These are phyloP conservation scores for Russula olivacea DNA, from an alignment of 768 basidiomycete species.

Conservation along the genomic window DNA sequence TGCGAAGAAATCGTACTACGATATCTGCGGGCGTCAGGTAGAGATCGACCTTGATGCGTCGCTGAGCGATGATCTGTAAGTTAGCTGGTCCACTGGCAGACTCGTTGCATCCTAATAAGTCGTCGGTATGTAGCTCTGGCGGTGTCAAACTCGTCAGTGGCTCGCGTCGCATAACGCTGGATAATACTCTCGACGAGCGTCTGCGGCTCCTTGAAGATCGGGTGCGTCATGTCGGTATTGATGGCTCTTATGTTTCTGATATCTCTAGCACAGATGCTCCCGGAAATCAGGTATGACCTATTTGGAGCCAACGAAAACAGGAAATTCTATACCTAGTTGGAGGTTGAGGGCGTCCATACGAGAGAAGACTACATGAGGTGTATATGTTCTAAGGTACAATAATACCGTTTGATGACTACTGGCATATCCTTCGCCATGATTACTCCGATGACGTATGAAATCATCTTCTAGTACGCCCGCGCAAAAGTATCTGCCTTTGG, in stretches of 20 bases:
- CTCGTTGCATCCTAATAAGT: background rate
- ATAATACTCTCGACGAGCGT: constrained; percentile 93
- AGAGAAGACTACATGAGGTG: background rate
- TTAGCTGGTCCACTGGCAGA: constrained; percentile 11
- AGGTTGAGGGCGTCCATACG: background rate
- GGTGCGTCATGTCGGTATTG: constrained; percentile 39
- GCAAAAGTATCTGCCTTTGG: no score
- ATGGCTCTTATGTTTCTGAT: background rate
- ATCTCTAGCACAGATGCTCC: constrained; percentile 67
- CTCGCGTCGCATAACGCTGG: constrained; percentile 73
- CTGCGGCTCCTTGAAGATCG: constrained; percentile 84
- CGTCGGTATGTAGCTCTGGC: constrained; percentile 55
- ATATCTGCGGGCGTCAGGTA: constrained; percentile 68
- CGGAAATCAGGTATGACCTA: constrained; percentile 83
- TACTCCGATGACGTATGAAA: no score
- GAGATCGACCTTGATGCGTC: constrained; percentile 53
- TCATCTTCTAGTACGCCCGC: no score
- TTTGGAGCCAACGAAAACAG: constrained; percentile 90
- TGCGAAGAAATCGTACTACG: constrained; percentile 63
- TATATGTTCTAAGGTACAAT: constrained; percentile 1
- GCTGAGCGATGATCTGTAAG: constrained; percentile 64
- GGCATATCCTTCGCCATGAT: no score
- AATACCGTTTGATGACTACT: background rate
- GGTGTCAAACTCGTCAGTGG: constrained; percentile 75
- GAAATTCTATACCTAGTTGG: constrained; percentile 71